A percentile compares a stretch with the other conserved stretches of the same genome.
Conservation (phyloP, 2,329 filamentous ascomycete species). For the Pyrenochaeta sp. region DNA sequence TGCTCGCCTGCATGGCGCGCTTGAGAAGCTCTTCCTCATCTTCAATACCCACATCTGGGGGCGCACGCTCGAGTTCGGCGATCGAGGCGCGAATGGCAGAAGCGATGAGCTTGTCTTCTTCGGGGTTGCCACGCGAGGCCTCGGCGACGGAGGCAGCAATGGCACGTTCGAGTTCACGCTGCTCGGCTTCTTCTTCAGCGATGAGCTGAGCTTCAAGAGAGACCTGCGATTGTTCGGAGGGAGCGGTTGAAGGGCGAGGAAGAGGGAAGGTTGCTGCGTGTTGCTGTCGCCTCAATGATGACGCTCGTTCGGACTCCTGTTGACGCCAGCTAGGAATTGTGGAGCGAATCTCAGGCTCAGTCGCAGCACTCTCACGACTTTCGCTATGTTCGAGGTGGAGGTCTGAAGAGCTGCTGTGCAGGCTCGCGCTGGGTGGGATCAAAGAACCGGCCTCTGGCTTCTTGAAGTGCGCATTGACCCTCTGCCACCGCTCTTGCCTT, state of each 20-base stretch:
- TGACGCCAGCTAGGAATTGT: constrained; percentile 23
- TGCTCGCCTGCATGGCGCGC: constrained; percentile 60
- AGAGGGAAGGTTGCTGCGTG: constrained; percentile 35
- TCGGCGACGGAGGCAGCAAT: constrained; percentile 70
- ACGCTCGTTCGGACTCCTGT: constrained; percentile 21
- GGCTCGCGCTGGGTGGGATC: constrained; percentile 18
- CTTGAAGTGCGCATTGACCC: constrained; percentile 31
- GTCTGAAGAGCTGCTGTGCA: constrained; percentile 25
- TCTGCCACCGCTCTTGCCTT: constrained; percentile 46
- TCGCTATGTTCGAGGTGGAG: constrained; percentile 17
- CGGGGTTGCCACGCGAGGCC: constrained; percentile 73
- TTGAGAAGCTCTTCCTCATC: constrained; percentile 58
- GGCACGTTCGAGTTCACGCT: constrained; percentile 73
- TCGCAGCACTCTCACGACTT: constrained; percentile 11
- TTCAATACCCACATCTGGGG: constrained; percentile 43
- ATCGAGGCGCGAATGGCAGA: constrained; percentile 78
- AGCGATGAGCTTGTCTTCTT: constrained; percentile 76
- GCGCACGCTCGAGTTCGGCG: constrained; percentile 59
- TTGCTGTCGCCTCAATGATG: constrained; percentile 27
- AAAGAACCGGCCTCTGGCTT: constrained; percentile 25
- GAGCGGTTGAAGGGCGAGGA: constrained; percentile 24
- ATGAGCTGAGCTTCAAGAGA: constrained; percentile 32
- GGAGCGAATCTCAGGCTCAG: constrained; percentile 22
- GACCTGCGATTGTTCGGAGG: constrained; percentile 15
- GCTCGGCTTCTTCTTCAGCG: constrained; percentile 52